A percentile compares a stretch with the other conserved stretches of the same genome.
Conservation (phyloP, 1,284 basidiomycete genomes). For the Gastroboletus turbinatus region DNA sequence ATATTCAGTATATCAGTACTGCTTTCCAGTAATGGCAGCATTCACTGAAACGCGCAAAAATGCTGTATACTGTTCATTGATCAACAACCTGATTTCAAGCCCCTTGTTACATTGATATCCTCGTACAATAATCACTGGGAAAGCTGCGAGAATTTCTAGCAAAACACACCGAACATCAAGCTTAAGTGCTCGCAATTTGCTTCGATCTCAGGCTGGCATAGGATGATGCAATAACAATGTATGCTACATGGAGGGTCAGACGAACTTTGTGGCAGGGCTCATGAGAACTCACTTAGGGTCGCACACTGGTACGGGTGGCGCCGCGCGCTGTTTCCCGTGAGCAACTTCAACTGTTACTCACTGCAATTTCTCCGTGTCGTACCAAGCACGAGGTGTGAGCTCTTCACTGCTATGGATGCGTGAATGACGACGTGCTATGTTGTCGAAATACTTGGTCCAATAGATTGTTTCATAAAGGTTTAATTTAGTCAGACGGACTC, state of each 20-base stretch:
- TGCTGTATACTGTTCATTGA: neutral
- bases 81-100: neutral
- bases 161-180: neutral
- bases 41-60: neutral
- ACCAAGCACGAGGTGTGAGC: neutral
- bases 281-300: neutral
- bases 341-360: neutral
- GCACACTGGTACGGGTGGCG: neutral
- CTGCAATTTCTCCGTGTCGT: neutral
- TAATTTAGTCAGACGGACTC: neutral
- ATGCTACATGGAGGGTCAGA: neutral
- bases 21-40: neutral
- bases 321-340: neutral
- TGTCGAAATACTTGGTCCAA: neutral
- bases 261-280: neutral
- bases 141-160: neutral
- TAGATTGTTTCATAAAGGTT: neutral
- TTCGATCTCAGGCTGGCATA: neutral
- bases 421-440: neutral
- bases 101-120: neutral
- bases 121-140: neutral
- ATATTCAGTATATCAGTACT: neutral
- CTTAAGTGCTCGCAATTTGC: neutral
- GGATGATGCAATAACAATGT: neutral
- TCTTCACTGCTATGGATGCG: neutral